Base-by-base conservation (phyloP, 2,329 filamentous ascomycete genomes). In the Fusarium globosum region DNA sequence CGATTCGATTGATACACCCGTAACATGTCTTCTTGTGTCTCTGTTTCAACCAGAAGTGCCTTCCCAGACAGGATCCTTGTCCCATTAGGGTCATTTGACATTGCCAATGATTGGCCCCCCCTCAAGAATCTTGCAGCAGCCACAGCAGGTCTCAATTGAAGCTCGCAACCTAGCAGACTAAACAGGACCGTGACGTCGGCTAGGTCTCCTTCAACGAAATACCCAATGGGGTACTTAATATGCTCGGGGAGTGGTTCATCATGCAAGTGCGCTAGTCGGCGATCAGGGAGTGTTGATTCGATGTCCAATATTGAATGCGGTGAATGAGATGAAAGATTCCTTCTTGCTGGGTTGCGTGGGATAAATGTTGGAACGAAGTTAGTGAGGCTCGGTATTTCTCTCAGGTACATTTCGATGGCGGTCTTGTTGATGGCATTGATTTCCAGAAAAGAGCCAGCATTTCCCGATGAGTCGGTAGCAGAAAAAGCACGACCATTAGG, bases 271-370 rank as follows among this genome's bases (percentile, higher is more conserved):
- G 21, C 3, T 12, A 48, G 45, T 26, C 45, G 48, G 16, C 35
- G 33, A 21, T 70, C 59, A 21, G 65, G 65, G 26, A 65, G 20
- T 6, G 58, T 61, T 14, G 65, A 43, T 14, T 72, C 61, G 7
- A 72, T 36, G 1, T 56, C 59, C 4, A 70, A 30, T 1, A 52
- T 59, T 33, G 69, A 62, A 5, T 63, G 45, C 11, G 45, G 11
- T 13, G 65, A 68, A 5, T 6, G 3, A 13, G 16, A 13, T 12
- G 58, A 67, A 5, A 72, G 30, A 9, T 4, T 13, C 28, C 72
- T 67, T 16, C 14, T 38, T 4, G 61, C 55, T 13, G 49, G 26
- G 1, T 51, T 53, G 10, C 46, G 56, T 39, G 15, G 61, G 30
- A 73, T 45, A 8, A 72, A 70, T 4, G 49, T 70, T 9, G 68